A percentile compares a stretch with the other conserved stretches of the same genome.
phyloP scores from a whole-genome alignment of 1,139 yeast genomes.

The Candida anutae region DNA sequence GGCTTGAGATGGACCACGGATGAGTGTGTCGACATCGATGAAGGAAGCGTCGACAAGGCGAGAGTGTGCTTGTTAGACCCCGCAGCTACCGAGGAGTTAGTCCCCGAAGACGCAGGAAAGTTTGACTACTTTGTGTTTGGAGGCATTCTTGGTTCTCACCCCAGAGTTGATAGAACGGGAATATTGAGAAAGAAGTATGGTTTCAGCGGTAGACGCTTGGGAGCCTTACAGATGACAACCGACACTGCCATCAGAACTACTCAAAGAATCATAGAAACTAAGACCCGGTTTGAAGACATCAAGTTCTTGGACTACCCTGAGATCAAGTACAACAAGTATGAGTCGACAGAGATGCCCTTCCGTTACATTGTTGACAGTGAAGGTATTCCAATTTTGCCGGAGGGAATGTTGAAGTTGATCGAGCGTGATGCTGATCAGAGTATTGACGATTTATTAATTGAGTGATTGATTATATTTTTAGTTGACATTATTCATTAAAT shows the following conservation, averaged over 20 bases:
- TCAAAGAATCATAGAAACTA: conserved; percentile 58
- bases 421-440: conserved; percentile 76
- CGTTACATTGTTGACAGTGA: conserved; percentile 64
- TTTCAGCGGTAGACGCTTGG: conserved; percentile 78
- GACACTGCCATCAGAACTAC: conserved; percentile 95
- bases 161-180: conserved; percentile 92
- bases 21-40: conserved; percentile 50
- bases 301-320: conserved; percentile 90
- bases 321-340: conserved; percentile 77
- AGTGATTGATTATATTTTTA: conserved; percentile 6
- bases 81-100: conserved; percentile 65
- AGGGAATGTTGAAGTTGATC: conserved; percentile 84
- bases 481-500: not conserved
- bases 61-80: conserved; percentile 85
- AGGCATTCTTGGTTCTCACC: conserved; percentile 94
- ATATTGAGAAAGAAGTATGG: conserved; percentile 75
- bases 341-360: conserved; percentile 97
- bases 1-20: conserved; percentile 79
- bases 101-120: conserved; percentile 54
- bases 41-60: conserved; percentile 35
- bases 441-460: conserved; percentile 50
- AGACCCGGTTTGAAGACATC: conserved; percentile 57
- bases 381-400: conserved; percentile 76
- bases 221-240: conserved; percentile 90
- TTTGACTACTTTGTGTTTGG: conserved; percentile 92